These are phyloP conservation scores for Penicillium verhagenii DNA, from an alignment of 495 filamentous ascomycete genomes.

Conservation along the genomic window DNA sequence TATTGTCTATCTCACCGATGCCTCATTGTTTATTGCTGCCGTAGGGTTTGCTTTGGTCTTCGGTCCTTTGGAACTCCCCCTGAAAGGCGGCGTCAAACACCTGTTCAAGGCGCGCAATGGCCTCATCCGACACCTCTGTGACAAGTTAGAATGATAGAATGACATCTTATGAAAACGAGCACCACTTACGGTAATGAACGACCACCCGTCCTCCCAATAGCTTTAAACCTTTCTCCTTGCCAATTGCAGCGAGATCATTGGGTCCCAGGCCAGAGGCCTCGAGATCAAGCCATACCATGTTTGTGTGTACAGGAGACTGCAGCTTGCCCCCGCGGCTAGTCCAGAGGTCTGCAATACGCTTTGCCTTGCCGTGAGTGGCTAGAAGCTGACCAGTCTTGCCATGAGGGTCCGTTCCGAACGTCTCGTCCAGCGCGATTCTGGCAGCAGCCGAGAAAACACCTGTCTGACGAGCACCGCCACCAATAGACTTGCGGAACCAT, in stretches of 20 bases:
- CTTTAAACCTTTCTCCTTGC: conserved; percentile 38
- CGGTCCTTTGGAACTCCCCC: conserved; percentile 35
- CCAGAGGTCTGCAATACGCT: conserved; percentile 64
- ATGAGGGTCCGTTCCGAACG: conserved; percentile 60
- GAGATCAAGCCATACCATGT: conserved; percentile 92
- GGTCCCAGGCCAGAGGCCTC: conserved; percentile 45
- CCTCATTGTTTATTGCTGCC: conserved; percentile 24
- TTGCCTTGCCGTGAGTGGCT: conserved; percentile 62
- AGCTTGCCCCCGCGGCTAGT: conserved; percentile 51
- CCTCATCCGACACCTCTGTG: conserved; percentile 47
- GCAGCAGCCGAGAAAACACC: conserved; percentile 50
- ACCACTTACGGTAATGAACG: conserved; percentile 47
- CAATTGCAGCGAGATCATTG: conserved; percentile 43
- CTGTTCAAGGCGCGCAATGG: conserved; percentile 38
- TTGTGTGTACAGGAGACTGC: conserved; percentile 62
- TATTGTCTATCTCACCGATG: background rate
- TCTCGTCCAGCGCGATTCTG: conserved; percentile 49
- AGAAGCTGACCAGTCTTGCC: conserved; percentile 64
- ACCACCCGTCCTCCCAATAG: conserved; percentile 41
- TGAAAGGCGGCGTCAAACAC: conserved; percentile 42
- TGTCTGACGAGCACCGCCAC: conserved; percentile 76
- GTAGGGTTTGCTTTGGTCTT: conserved; percentile 40
- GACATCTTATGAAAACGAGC: background rate
- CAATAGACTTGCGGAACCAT: conserved; percentile 81
- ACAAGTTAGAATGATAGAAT: conserved; percentile 24